Percentiles rank a stretch among this genome's conserved stretches.
phyloP scores from a whole-genome alignment of 2,329 filamentous ascomycete species.

The Aspergillus melleus region DNA sequence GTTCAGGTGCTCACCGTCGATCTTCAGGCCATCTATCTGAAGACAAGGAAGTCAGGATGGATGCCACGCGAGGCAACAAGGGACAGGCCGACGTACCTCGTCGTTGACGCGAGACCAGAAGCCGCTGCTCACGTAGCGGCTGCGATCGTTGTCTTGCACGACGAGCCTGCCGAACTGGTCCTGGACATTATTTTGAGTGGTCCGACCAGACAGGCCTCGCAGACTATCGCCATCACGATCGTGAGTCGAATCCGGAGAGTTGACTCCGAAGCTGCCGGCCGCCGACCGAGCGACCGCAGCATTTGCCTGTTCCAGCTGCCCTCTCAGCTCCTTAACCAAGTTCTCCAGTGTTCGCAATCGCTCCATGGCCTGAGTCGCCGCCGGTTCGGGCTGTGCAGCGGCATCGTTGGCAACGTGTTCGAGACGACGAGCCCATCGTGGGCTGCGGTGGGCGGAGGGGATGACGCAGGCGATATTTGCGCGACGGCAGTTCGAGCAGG shows the following conservation, averaged over 20 bases:
- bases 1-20: background rate
- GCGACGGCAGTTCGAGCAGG: constrained; percentile 58
- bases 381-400: background rate
- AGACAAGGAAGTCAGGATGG: background rate
- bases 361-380: background rate
- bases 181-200: background rate
- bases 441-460: constrained; percentile 52
- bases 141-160: background rate
- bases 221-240: background rate
- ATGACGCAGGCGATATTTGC: constrained; percentile 55
- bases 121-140: background rate
- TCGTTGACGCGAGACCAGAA: background rate
- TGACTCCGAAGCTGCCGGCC: background rate
- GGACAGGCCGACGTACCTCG: background rate
- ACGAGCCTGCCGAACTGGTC: background rate
- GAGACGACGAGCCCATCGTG: constrained; percentile 20
- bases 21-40: background rate
- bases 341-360: background rate
- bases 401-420: background rate
- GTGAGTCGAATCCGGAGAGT: background rate
- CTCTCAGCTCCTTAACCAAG: background rate
- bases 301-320: background rate
- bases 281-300: background rate
- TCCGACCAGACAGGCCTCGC: background rate
- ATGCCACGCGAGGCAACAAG: background rate